Evolutionary conservation across 2,329 filamentous ascomycete species (phyloP), one percentile per base, ranked within the genome.

Genomic region (Rhytidhysteron rufulum): DNA sequence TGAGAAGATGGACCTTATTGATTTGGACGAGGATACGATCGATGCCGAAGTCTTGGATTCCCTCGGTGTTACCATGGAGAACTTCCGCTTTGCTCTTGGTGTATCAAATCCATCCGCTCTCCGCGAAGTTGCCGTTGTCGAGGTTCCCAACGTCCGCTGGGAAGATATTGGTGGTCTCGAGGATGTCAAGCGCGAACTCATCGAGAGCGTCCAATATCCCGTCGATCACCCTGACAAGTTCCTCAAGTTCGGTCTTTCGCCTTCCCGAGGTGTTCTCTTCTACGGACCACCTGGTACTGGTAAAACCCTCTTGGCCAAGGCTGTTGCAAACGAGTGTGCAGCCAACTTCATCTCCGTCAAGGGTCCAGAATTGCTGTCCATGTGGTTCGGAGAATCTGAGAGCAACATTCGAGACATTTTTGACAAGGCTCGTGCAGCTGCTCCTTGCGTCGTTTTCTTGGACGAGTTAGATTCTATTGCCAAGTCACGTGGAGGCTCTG

Each of bases 371-470:
- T 79, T 98, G 60, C 82, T 98, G 58, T 96, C 89, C 69, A 98
- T 98, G 93, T 98, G 93, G 93, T 98, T 98, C 65, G 93, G 93
- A 83, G 93, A 98, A 75, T 98, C 93, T 40, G 94, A 98, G 75
- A 95, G 88, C 82, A 98, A 98, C 74, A 97, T 98, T 53, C 88
- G 93, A 66, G 93, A 98, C 68, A 98, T 98, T 60, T 98, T 98
- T 70, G 93, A 98, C 82, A 98, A 97, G 82, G 93, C 93, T 51
- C 88, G 93, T 65, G 94, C 93, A 49, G 93, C 94, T 46, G 93
- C 93, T 58, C 93, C 93, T 72, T 98, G 94, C 60, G 88, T 98
- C 48, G 93, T 98, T 57, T 98, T 98, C 85, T 80, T 98, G 51
- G 93, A 98, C 57, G 93, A 98, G 77, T 73, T 98, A 70, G 93